phyloP scores from a whole-genome alignment of 139 green algal genomes.

The Chloropicon primus region DNA sequence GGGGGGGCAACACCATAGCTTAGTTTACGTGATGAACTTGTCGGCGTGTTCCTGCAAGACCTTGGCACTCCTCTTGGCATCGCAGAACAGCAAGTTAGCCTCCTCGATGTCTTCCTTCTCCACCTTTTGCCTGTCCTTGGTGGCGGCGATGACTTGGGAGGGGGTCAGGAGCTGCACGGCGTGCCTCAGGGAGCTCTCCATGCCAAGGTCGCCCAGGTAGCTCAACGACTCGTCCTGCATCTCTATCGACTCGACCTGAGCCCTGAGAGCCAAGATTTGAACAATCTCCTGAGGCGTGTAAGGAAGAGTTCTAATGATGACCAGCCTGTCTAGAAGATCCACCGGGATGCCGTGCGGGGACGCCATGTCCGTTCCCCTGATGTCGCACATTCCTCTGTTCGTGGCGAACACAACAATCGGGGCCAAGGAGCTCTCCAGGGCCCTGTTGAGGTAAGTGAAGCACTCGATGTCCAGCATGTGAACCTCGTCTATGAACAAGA shows the following conservation, averaged over 20 bases:
- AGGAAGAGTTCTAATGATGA: constrained; percentile 97
- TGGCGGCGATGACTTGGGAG: constrained; percentile 9
- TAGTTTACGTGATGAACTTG: constrained; percentile 81
- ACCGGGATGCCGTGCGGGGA: constrained; percentile 90
- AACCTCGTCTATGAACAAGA: constrained; percentile 96
- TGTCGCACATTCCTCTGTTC: constrained; percentile 84
- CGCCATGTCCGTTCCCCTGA: constrained; percentile 54
- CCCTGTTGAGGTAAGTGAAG: constrained; percentile 83
- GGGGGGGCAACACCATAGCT: no score
- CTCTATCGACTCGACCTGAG: constrained; percentile 79
- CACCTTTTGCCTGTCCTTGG: background rate
- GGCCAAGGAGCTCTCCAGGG: constrained; percentile 76
- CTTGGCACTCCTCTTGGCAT: constrained; percentile 81
- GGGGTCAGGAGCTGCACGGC: constrained; percentile 86
- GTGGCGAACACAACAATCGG: constrained; percentile 98
- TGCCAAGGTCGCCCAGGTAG: constrained; percentile 70
- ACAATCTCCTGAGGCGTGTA: constrained; percentile 80
- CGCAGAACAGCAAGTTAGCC: constrained; percentile 69
- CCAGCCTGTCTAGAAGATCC: constrained; percentile 90
- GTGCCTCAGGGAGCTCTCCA: constrained; percentile 68
- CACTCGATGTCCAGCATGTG: constrained; percentile 99
- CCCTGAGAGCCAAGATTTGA: constrained; percentile 79
- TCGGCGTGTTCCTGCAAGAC: constrained; percentile 84
- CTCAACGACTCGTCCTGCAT: constrained; percentile 82
- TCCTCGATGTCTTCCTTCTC: constrained; percentile 60